Percentiles rank a stretch among this genome's conserved stretches.
These are phyloP conservation scores for Knufia petricola DNA, from an alignment of 2,329 filamentous ascomycete species.

Conservation along the genomic window DNA sequence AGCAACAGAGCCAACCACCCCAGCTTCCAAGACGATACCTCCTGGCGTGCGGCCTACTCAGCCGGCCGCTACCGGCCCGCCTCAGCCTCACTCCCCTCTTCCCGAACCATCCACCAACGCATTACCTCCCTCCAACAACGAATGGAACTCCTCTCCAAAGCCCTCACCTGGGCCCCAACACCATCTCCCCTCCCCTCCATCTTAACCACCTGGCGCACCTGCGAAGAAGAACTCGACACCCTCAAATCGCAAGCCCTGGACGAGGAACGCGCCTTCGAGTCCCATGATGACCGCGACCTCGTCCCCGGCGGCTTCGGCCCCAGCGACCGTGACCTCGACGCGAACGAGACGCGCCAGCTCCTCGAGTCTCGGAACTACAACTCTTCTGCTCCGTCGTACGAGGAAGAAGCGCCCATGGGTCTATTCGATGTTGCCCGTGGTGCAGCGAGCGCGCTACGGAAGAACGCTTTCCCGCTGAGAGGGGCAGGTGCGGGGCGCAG, in stretches of 20 bases:
- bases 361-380: constrained; percentile 28
- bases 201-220: constrained; percentile 52
- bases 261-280: constrained; percentile 50
- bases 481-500: constrained; percentile 10
- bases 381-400: constrained; percentile 18
- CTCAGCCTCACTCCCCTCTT: constrained; percentile 24
- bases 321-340: constrained; percentile 35
- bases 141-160: constrained; percentile 55
- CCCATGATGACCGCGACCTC: constrained; percentile 40
- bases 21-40: constrained; percentile 43
- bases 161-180: constrained; percentile 50
- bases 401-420: constrained; percentile 41
- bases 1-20: constrained; percentile 20
- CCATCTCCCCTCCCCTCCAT: constrained; percentile 50
- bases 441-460: constrained; percentile 39
- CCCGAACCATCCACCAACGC: constrained; percentile 31
- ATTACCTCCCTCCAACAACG: constrained; percentile 52
- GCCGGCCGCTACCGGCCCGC: constrained; percentile 46
- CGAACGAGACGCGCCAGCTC: constrained; percentile 34
- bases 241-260: constrained; percentile 46
- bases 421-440: constrained; percentile 44
- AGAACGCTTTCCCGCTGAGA: constrained; percentile 35
- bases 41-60: constrained; percentile 55
- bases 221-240: constrained; percentile 49
- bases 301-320: constrained; percentile 38